A percentile compares a stretch with the other conserved stretches of the same genome.
Evolutionary conservation across 2,329 filamentous ascomycete species (phyloP).

Genomic region (Pestalotiopsis sp.): DNA sequence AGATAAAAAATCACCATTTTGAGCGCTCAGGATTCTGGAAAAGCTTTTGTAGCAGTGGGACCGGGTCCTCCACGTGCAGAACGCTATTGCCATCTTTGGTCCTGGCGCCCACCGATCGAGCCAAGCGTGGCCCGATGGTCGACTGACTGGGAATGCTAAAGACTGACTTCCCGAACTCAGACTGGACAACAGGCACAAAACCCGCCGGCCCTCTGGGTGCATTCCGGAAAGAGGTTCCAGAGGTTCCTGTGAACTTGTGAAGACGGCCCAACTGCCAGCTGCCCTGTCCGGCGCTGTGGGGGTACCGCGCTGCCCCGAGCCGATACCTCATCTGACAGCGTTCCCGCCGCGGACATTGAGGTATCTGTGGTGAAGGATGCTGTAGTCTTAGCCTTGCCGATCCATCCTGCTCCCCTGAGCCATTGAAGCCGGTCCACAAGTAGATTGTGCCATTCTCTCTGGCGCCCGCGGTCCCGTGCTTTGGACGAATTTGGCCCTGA

Average conservation of each 20-base stretch:
- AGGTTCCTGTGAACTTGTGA: not conserved
- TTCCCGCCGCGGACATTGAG: not conserved
- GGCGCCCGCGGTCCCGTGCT: constrained; percentile 4
- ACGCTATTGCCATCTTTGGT: constrained; percentile 3
- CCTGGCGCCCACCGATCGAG: not conserved
- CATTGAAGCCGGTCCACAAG: not conserved
- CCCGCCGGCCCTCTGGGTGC: not conserved
- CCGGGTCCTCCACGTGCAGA: not conserved
- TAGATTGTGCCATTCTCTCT: not conserved
- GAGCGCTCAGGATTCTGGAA: not conserved
- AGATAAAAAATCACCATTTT: not conserved
- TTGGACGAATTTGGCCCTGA: constrained; percentile 9
- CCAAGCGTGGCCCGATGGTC: constrained; percentile 1
- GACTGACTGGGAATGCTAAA: not conserved
- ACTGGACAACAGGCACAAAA: constrained; percentile 1
- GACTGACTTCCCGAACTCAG: not conserved
- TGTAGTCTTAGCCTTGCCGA: constrained; percentile 7
- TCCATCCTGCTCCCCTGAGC: constrained; percentile 10
- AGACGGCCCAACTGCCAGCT: not conserved
- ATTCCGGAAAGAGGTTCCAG: not conserved
- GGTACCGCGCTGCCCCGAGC: not conserved
- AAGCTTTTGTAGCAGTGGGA: not conserved
- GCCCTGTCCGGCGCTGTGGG: not conserved
- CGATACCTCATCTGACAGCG: not conserved
- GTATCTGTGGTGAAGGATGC: not conserved